phyloP scores from a whole-genome alignment of 2,329 filamentous ascomycete genomes.

The Trichoderma harzianum region DNA sequence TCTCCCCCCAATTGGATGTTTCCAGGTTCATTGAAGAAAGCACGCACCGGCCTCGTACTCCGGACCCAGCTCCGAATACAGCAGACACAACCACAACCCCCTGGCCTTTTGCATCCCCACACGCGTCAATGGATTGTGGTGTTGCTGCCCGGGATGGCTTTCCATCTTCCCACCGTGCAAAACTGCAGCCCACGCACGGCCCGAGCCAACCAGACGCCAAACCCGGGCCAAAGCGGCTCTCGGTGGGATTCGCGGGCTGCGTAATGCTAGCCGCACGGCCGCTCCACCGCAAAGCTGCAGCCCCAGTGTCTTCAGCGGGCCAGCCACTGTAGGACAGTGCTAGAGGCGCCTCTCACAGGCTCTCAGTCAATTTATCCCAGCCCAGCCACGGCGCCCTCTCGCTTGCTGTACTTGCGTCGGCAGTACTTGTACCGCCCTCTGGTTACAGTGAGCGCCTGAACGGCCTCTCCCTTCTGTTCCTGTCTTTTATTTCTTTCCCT shows the following conservation, averaged over 20 bases:
- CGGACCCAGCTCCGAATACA: not conserved
- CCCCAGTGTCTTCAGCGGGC: conserved; percentile 11
- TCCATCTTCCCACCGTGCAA: not conserved
- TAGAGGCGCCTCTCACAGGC: not conserved
- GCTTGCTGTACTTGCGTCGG: not conserved
- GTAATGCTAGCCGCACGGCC: conserved; percentile 2
- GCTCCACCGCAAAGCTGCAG: not conserved
- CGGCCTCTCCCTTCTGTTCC: conserved; percentile 13
- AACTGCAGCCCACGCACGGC: not conserved
- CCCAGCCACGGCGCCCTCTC: conserved; percentile 8
- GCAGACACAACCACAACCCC: not conserved
- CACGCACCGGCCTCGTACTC: not conserved
- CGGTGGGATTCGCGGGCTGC: not conserved
- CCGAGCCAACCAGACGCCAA: not conserved
- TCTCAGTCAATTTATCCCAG: not conserved
- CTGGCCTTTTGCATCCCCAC: not conserved
- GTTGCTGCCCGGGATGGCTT: not conserved
- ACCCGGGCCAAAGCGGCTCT: not conserved
- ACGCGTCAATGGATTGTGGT: not conserved
- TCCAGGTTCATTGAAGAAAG: not conserved
- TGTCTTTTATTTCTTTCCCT: conserved; percentile 8
- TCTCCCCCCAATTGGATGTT: not conserved
- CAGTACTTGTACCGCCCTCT: conserved; percentile 3
- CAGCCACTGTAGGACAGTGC: not conserved
- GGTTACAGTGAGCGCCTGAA: conserved; percentile 3